Evolutionary conservation across 2,329 filamentous ascomycete species (phyloP), one percentile per base, ranked within the genome.

Genomic region (Paecilomyces dactylethromorphus): DNA sequence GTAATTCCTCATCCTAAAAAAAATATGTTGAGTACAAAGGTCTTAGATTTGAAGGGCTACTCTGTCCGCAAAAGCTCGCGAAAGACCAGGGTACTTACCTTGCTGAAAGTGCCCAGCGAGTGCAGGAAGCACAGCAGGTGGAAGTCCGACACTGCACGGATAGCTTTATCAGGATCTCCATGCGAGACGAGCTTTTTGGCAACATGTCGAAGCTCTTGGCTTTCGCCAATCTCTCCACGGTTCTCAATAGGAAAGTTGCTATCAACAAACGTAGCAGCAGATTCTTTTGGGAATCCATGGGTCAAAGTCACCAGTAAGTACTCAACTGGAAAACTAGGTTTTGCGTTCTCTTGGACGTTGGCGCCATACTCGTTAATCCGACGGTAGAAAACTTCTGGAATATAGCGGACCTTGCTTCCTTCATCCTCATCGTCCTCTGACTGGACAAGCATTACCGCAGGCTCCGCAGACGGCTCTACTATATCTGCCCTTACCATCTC

Each of bases 401-500:
- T 96, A 71, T 99, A 99, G 67, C 92, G 85, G 24, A 88, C 87
- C 58, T 86, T 86, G 71, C 83, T 88, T 55, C 76, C 80, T 58
- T 79, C 85, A 65, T 80, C 85, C 63, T 92, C 88, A 56, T 97
- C 92, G 60, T 93, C 90, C 71, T 97, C 93, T 24, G 90, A 89
- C 62, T 92, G 91, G 3, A 99, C 94, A 53, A 99, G 84, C 93
- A 99, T 97, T 56, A 93, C 87, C 6, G 85, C 87, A 1, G 94
- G 94, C 63, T 97, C 93, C 31, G 92, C 92, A 8, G 92, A 97
- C 7, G 94, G 91, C 73, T 99, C 94, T 61, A 99, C 85, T 63
- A 99, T 92, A 67, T 97, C 91, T 45, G 94, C 92, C 62, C 90
- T 84, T 26, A 96, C 91, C 94, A 99, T 99, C 74, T 99, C 94